Evolutionary conservation across 371 early-diverging fungal genomes (phyloP), one percentile per base, ranked within the genome.

Genomic region (Lichtheimia corymbifera): DNA sequence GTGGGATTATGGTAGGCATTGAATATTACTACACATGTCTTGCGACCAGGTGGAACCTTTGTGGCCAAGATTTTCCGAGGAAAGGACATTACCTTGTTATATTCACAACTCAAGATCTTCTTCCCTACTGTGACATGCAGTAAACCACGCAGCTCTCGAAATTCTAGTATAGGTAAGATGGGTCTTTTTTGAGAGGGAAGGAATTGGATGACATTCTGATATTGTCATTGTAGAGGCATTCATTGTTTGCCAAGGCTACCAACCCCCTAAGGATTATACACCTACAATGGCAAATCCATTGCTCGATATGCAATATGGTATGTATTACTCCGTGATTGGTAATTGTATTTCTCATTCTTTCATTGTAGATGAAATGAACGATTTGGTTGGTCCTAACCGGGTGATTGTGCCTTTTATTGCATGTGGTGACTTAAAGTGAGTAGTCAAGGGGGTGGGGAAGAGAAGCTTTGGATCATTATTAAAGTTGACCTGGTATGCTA

Each of bases 31-130:
- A 90, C 93, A 5, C 91, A 94, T 64, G 92, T 98, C 14, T 83
- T 96, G 55, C 84, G 89, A 27, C 87, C 83, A 0, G 97, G 96
- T 11, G 96, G 96, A 59, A 88, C 92, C 0, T 99, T 98, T 88
- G 92, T 97, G 20, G 96, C 96, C 42, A 98, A 99, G 73, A 98
- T 97, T 57, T 99, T 97, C 71, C 86, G 97, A 59, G 97, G 97
- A 44, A 89, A 91, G 66, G 97, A 97, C 65, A 90, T 95, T 24
- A 88, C 93, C 6, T 73, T 96, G 57, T 76, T 99, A 17, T 90
- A 93, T 65, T 85, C 91, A 18, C 98, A 98, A 65, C 88, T 99
- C 67, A 88, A 91, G 68, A 77, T 92, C 18, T 97, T 97, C 68
- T 99, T 98, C 79, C 80, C 86, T 15, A 74, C 75, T 0, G 99